Evolutionary conservation across 1,284 basidiomycete genomes (phyloP).

Genomic region (Spongiforma sp.): DNA sequence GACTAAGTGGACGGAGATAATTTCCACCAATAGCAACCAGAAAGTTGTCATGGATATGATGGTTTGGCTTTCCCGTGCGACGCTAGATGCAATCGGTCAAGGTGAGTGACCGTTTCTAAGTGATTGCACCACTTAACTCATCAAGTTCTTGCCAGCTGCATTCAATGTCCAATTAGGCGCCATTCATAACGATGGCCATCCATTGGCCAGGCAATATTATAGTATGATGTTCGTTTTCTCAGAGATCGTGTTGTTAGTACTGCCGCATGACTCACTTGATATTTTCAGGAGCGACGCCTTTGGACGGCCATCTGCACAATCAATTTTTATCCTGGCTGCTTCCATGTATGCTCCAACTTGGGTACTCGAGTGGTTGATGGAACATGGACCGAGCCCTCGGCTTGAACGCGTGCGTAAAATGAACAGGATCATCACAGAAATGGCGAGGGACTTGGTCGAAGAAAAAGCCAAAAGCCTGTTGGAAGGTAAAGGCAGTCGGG

Average conservation of each 20-base stretch:
- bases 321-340: slow-evolving; percentile 26
- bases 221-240: slow-evolving; percentile 39
- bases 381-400: slow-evolving; percentile 42
- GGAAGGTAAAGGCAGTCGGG: slow-evolving; percentile 37
- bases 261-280: slow-evolving; percentile 2
- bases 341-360: slow-evolving; percentile 25
- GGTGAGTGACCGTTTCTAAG: slow-evolving; percentile 35
- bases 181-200: slow-evolving; percentile 42
- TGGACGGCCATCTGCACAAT: slow-evolving; percentile 25
- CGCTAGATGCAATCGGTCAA: slow-evolving; percentile 52
- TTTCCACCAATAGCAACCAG: slow-evolving; percentile 33
- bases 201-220: slow-evolving; percentile 39
- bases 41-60: slow-evolving; percentile 47
- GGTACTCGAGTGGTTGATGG: slow-evolving; percentile 43
- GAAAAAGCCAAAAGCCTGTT: slow-evolving; percentile 44
- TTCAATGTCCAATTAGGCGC: slow-evolving; percentile 49
- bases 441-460: slow-evolving; percentile 47
- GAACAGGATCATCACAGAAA: slow-evolving; percentile 22
- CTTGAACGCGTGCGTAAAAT: slow-evolving; percentile 43
- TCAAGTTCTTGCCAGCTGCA: slow-evolving; percentile 36
- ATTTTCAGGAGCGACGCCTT: slow-evolving; percentile 26
- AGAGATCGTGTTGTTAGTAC: not conserved
- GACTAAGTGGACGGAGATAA: slow-evolving; percentile 49
- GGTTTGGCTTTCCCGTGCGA: slow-evolving; percentile 45
- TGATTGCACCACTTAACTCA: not conserved